These are phyloP conservation scores for Drechmeria coniospora DNA, from an alignment of 2,329 filamentous ascomycete genomes.

Conservation along the genomic window DNA sequence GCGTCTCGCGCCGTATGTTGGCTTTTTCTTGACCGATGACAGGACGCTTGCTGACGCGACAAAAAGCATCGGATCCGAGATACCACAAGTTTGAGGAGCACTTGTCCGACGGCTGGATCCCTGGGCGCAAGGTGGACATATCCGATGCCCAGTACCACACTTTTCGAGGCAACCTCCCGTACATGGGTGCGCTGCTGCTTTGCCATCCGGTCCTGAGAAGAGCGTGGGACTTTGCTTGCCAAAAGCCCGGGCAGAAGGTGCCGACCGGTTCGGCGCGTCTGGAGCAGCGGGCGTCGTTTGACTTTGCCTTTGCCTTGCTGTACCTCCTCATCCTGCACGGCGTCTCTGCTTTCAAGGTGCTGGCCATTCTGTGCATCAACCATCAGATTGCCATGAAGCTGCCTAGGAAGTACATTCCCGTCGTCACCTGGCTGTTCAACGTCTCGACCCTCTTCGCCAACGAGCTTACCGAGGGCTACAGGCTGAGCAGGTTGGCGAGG, in stretches of 20 bases:
- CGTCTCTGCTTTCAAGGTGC: constrained; percentile 67
- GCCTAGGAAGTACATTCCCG: constrained; percentile 55
- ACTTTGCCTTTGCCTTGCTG: constrained; percentile 63
- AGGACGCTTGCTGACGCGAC: constrained; percentile 4
- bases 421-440: constrained; percentile 80
- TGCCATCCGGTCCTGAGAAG: constrained; percentile 68
- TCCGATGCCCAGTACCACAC: constrained; percentile 77
- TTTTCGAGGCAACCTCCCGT: constrained; percentile 77
- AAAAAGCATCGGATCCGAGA: constrained; percentile 62
- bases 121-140: constrained; percentile 80
- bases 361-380: constrained; percentile 67
- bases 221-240: constrained; percentile 46
- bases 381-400: constrained; percentile 61
- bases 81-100: constrained; percentile 59
- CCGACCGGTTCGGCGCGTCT: constrained; percentile 41
- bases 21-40: constrained; percentile 2
- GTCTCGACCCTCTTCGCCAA: constrained; percentile 77
- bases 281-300: constrained; percentile 62
- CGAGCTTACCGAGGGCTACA: constrained; percentile 69
- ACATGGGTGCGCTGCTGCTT: constrained; percentile 56
- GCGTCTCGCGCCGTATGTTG: constrained; percentile 63
- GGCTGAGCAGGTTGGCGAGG: constrained; percentile 45
- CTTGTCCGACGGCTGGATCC: constrained; percentile 77
- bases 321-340: constrained; percentile 74
- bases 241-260: constrained; percentile 14